A percentile compares a stretch with the other conserved stretches of the same genome.
Conservation (phyloP, 306 rosid species). For the Purshia tridentata region DNA sequence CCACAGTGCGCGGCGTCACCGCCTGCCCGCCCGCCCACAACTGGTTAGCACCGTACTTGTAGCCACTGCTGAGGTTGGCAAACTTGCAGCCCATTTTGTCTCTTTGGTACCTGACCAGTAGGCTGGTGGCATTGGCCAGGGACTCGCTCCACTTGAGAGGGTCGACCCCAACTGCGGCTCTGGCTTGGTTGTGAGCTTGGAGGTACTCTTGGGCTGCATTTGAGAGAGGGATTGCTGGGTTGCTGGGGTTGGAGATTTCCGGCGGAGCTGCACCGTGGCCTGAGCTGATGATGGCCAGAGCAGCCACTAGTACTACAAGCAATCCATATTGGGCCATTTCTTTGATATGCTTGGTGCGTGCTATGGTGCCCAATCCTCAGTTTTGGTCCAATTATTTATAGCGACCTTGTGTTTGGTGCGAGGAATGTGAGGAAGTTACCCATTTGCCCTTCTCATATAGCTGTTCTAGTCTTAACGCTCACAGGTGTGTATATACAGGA, state of each 20-base stretch:
- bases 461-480: no score
- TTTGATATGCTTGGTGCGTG: not conserved
- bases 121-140: constrained; percentile 56
- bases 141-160: constrained; percentile 65
- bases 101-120: constrained; percentile 61
- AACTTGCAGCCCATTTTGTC: constrained; percentile 58
- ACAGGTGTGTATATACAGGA: no score
- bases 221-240: not conserved
- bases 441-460: not conserved
- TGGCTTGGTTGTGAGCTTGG: constrained; percentile 73
- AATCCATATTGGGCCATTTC: not conserved
- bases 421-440: not conserved
- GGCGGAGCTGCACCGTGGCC: not conserved
- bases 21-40: constrained; percentile 42
- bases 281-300: not conserved
- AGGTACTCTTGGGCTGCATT: constrained; percentile 49
- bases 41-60: constrained; percentile 82
- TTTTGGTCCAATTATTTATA: not conserved
- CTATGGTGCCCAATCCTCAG: not conserved
- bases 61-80: constrained; percentile 52
- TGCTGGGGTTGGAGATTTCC: constrained; percentile 3
- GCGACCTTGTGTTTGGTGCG: not conserved
- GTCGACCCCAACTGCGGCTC: constrained; percentile 65
- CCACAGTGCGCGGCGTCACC: constrained; percentile 52
- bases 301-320: not conserved